These are phyloP conservation scores for Hypocreales sp. DNA, from an alignment of 2,329 filamentous ascomycete genomes.

Conservation along the genomic window DNA sequence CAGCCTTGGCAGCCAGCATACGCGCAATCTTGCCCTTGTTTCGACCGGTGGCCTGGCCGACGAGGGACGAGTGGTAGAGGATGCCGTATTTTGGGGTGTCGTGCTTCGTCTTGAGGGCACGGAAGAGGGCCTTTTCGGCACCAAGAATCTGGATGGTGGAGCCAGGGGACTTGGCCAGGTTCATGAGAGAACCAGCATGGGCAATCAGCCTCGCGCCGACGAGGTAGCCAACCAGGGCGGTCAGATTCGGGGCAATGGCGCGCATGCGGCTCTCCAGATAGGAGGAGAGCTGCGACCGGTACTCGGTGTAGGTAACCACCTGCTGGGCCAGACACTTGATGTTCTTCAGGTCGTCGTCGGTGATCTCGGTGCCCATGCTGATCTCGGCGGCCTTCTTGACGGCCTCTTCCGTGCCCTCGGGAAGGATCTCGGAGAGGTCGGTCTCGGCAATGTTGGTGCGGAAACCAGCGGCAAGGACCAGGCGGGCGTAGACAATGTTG, in stretches of 20 bases:
- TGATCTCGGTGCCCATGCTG: conserved; percentile 97
- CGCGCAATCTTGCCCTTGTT: conserved; percentile 99
- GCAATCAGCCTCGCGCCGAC: conserved; percentile 91
- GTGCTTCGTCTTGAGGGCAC: conserved; percentile 97
- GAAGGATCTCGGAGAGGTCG: conserved; percentile 79
- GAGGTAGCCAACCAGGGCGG: conserved; percentile 79
- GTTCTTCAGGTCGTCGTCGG: conserved; percentile 79
- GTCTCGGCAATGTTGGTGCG: conserved; percentile 61
- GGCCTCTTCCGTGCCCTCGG: conserved; percentile 83
- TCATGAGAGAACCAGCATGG: conserved; percentile 87
- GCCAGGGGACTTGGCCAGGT: conserved; percentile 85
- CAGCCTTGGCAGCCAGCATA: conserved; percentile 87
- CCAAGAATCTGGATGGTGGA: conserved; percentile 96
- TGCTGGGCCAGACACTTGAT: conserved; percentile 85
- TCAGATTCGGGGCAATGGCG: conserved; percentile 91
- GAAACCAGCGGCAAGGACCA: conserved; percentile 82
- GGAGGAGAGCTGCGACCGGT: conserved; percentile 71
- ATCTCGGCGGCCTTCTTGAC: conserved; percentile 92
- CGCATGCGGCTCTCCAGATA: conserved; percentile 92
- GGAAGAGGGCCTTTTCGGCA: conserved; percentile 97
- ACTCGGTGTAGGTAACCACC: conserved; percentile 83
- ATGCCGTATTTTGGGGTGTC: conserved; percentile 97
- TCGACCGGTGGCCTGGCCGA: conserved; percentile 91
- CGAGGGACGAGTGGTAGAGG: conserved; percentile 82
- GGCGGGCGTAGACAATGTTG: conserved; percentile 82